A percentile compares a stretch with the other conserved stretches of the same genome.
Conservation (phyloP, 139 green algal species). For the Haematococcus lacustris region DNA sequence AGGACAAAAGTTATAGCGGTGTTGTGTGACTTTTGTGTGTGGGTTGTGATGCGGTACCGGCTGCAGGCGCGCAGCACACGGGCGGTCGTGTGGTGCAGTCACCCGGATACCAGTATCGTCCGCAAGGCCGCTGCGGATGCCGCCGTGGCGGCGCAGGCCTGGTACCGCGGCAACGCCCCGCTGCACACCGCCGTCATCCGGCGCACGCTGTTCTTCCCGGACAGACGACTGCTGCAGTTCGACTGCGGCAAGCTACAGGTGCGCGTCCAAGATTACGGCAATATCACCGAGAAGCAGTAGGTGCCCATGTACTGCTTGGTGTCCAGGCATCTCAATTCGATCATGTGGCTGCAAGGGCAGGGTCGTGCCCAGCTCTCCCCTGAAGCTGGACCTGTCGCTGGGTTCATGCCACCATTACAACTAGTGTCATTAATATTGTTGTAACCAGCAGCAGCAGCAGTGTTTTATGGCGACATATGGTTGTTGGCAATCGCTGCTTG, state of each 20-base stretch:
- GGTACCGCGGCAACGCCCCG: slow-evolving; percentile 20
- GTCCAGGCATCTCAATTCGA: too few relatives aligned
- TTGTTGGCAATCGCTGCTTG: too few relatives aligned
- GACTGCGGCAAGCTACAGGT: slow-evolving; percentile 91
- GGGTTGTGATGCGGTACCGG: background rate
- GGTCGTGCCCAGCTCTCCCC: too few relatives aligned
- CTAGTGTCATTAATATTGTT: too few relatives aligned
- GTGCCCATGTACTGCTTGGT: too few relatives aligned
- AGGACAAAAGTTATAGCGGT: background rate
- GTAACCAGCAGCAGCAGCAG: too few relatives aligned
- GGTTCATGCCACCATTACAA: too few relatives aligned
- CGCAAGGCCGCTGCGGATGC: slow-evolving; percentile 21
- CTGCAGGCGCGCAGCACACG: slow-evolving; percentile 39
- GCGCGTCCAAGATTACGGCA: too few relatives aligned
- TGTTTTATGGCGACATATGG: too few relatives aligned
- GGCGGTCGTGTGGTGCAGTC: slow-evolving; percentile 26
- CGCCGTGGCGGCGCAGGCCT: slow-evolving; percentile 24
- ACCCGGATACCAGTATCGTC: slow-evolving; percentile 5
- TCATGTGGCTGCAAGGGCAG: too few relatives aligned
- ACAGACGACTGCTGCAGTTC: slow-evolving; percentile 87
- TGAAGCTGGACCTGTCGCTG: too few relatives aligned
- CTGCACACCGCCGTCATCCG: slow-evolving; percentile 69
- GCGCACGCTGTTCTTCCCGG: slow-evolving; percentile 92
- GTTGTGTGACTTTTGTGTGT: background rate
- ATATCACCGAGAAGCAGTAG: too few relatives aligned